Percentiles rank a stretch among this genome's conserved stretches.
Conservation (phyloP, 1,284 basidiomycete species). For the Ceratobasidium sp. region DNA sequence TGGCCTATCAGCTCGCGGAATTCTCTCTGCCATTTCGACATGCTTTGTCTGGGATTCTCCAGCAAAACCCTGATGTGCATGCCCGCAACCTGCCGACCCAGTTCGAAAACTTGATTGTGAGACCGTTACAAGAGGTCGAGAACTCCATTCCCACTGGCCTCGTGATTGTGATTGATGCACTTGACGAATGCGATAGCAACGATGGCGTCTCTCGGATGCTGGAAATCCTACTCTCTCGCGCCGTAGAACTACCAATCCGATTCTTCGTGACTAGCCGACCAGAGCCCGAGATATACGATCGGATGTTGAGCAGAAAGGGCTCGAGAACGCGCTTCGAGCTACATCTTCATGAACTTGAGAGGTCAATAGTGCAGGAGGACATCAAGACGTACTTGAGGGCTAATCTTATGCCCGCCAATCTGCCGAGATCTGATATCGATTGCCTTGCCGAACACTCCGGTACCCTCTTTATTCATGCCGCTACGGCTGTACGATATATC, state of each 20-base stretch:
- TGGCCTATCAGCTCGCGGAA: constrained; percentile 43
- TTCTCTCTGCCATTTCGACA: constrained; percentile 33
- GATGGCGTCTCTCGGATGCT: constrained; percentile 5
- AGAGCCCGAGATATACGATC: constrained; percentile 31
- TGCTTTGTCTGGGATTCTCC: constrained; percentile 12
- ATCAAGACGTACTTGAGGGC: constrained; percentile 40
- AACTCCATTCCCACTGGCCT: neutral
- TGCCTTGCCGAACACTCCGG: constrained; percentile 2
- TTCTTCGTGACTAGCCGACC: constrained; percentile 46
- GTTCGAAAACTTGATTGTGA: constrained; percentile 27
- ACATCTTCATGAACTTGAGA: constrained; percentile 44
- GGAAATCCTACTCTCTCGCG: neutral
- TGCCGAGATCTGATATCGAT: neutral
- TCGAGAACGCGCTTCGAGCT: neutral
- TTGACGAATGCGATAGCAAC: constrained; percentile 44
- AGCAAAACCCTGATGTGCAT: constrained; percentile 21
- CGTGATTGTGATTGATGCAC: constrained; percentile 46
- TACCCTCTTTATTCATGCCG: constrained; percentile 35
- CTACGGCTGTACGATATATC: constrained; percentile 28
- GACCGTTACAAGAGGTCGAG: constrained; percentile 15
- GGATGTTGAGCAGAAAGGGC: neutral
- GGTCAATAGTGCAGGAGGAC: constrained; percentile 39
- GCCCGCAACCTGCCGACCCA: constrained; percentile 6
- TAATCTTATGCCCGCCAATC: constrained; percentile 2
- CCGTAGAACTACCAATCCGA: neutral